Evolutionary conservation across 768 basidiomycete genomes (phyloP), one percentile per base, ranked within the genome.

Genomic region (Amanita thiersii): DNA sequence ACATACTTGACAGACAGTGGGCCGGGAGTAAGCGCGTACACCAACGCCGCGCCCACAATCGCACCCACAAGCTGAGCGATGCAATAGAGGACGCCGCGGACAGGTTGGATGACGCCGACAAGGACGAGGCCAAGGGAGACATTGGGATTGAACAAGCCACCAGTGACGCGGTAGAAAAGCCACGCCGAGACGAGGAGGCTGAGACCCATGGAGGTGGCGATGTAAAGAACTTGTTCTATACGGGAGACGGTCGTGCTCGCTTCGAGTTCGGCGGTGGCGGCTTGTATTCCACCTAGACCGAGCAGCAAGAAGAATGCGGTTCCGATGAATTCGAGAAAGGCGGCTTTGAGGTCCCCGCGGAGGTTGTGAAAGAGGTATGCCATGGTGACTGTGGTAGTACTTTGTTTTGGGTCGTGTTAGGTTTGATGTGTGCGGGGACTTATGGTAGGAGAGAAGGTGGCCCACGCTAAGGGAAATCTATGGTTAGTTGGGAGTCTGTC

Each of bases 101-200:
- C 59, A 1, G 77, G 77, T 1, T 62, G 58, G 26, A 85, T 65
- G 15, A 65, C 64, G 1, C 78, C 78, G 9, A 72, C 61, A 30
- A 84, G 62, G 39, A 77, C 64, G 25, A 83, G 69, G 5, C 80
- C 72, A 29, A 78, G 60, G 11, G 72, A 74, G 45, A 84, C 65
- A 45, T 78, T 65, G 0, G 79, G 80, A 47, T 82, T 85, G 59
- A 81, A 83, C 17, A 81, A 58, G 4, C 77, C 78, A 7, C 79
- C 79, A 0, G 77, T 79, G 8, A 59, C 56, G 18, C 79, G 69
- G 53, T 72, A 83, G 58, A 83, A 84, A 8, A 81, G 51, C 80
- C 81, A 85, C 5, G 72, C 79, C 2, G 75, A 73, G 31, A 76
- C 68, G 35, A 82, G 63, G 33, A 85, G 68, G 47, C 72, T 71